These are phyloP conservation scores for Persicaria maculosa DNA, from an alignment of 148 eudicot species.

Conservation along the genomic window DNA sequence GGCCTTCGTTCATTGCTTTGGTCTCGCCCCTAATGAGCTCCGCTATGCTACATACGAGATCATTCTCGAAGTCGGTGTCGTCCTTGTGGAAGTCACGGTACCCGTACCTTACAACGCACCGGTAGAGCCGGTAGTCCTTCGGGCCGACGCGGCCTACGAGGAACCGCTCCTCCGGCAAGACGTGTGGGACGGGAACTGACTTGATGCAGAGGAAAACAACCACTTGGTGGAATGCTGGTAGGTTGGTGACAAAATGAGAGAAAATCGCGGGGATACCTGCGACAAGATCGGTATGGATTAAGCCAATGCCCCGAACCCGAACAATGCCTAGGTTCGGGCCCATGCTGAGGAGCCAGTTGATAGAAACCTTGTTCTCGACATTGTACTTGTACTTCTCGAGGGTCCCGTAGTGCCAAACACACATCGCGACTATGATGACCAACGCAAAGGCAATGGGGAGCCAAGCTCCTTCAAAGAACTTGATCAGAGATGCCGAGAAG, in stretches of 20 bases:
- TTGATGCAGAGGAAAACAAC: constrained; percentile 73
- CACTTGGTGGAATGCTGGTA: constrained; percentile 92
- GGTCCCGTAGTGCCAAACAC: constrained; percentile 86
- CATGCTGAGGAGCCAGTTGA: constrained; percentile 82
- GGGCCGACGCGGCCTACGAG: constrained; percentile 84
- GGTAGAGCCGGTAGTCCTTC: constrained; percentile 55
- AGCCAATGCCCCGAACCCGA: constrained; percentile 82
- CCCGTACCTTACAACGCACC: constrained; percentile 88
- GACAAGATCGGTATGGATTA: constrained; percentile 90
- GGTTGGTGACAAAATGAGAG: constrained; percentile 90
- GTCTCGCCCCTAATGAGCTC: constrained; percentile 54
- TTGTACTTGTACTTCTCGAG: constrained; percentile 74
- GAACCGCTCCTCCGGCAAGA: constrained; percentile 69
- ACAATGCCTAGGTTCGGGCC: constrained; percentile 81
- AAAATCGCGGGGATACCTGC: constrained; percentile 91
- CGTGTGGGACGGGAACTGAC: constrained; percentile 81
- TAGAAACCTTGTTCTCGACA: constrained; percentile 88
- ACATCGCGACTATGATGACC: constrained; percentile 66
- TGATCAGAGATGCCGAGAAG: constrained; percentile 91
- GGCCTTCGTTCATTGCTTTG: constrained; percentile 7
- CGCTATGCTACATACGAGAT: constrained; percentile 74
- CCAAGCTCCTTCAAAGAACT: constrained; percentile 94
- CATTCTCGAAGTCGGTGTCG: constrained; percentile 75
- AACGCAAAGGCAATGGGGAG: constrained; percentile 76
- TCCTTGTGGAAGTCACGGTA: constrained; percentile 78